phyloP scores from a whole-genome alignment of 108 stramenopile species.

The Stephanodiscus minutulus region DNA sequence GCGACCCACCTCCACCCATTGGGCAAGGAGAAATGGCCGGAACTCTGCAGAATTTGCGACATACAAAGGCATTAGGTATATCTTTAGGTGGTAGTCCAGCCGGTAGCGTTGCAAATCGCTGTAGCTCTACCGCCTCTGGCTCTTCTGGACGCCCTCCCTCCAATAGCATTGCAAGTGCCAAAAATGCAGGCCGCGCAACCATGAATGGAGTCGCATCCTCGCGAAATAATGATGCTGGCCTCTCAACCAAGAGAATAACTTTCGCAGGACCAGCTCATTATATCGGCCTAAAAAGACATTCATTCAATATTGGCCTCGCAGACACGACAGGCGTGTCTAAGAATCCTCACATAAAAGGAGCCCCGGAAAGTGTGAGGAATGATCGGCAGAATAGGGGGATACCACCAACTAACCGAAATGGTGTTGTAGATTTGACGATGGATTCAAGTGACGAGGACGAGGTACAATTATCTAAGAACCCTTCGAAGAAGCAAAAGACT shows the following conservation, averaged over 20 bases:
- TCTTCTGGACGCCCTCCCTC: background rate
- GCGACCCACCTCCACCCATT: background rate
- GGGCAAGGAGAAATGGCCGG: background rate
- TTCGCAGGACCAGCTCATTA: background rate
- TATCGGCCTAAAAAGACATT: background rate
- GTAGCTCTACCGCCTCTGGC: background rate
- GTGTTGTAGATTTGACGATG: background rate
- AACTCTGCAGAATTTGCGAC: conserved; percentile 1
- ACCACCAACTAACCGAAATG: background rate
- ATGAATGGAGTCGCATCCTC: background rate
- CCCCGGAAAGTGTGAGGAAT: background rate
- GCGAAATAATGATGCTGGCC: background rate
- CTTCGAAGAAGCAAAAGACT: background rate
- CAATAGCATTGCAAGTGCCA: background rate
- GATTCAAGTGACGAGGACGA: background rate
- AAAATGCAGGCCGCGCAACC: background rate
- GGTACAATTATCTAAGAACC: background rate
- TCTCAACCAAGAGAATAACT: background rate
- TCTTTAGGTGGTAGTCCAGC: background rate
- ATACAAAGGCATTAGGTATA: background rate
- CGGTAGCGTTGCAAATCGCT: background rate
- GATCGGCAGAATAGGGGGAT: background rate
- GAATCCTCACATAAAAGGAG: background rate
- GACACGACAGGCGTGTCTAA: background rate
- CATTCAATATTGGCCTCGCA: background rate